Percentiles rank a stretch among this genome's conserved stretches.
Evolutionary conservation across 164 flowering plant genomes (phyloP).

Genomic region (Magnolia sinica): DNA sequence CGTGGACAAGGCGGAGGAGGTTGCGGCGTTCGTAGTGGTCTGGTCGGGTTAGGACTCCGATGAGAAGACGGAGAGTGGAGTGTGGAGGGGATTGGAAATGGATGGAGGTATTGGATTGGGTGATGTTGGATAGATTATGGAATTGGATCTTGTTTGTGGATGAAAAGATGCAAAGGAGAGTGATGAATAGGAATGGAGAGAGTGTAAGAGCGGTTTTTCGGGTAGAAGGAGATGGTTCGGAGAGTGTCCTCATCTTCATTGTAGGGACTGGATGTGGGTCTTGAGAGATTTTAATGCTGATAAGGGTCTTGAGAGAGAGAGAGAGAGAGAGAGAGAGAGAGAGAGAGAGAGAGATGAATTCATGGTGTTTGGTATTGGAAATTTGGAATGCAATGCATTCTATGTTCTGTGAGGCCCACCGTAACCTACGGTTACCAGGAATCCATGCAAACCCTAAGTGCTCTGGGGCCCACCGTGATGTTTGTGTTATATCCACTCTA

Average conservation of each 20-base stretch:
- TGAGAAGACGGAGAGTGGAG: slow-evolving; percentile 48
- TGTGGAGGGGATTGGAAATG: slow-evolving; percentile 2
- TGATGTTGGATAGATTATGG: slow-evolving; percentile 22
- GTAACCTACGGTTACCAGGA: no score
- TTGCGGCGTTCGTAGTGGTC: slow-evolving; percentile 71
- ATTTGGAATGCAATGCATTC: no score
- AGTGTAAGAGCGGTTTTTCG: slow-evolving; percentile 27
- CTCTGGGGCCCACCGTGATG: no score
- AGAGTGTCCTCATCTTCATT: not conserved
- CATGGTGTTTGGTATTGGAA: no score
- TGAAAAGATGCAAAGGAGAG: slow-evolving; percentile 56
- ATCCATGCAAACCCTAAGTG: no score
- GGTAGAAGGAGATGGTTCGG: not conserved
- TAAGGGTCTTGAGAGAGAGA: no score
- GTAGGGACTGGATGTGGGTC: not conserved
- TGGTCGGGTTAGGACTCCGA: slow-evolving; percentile 72
- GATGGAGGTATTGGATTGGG: not conserved
- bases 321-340: no score
- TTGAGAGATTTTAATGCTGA: no score
- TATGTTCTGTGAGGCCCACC: no score
- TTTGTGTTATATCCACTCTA: no score
- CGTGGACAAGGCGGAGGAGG: slow-evolving; percentile 71
- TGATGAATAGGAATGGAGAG: slow-evolving; percentile 49
- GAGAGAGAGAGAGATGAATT: no score
- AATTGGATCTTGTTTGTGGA: slow-evolving; percentile 65